These are phyloP conservation scores for Mycena chlorophos DNA, from an alignment of 768 basidiomycete genomes.

Conservation along the genomic window DNA sequence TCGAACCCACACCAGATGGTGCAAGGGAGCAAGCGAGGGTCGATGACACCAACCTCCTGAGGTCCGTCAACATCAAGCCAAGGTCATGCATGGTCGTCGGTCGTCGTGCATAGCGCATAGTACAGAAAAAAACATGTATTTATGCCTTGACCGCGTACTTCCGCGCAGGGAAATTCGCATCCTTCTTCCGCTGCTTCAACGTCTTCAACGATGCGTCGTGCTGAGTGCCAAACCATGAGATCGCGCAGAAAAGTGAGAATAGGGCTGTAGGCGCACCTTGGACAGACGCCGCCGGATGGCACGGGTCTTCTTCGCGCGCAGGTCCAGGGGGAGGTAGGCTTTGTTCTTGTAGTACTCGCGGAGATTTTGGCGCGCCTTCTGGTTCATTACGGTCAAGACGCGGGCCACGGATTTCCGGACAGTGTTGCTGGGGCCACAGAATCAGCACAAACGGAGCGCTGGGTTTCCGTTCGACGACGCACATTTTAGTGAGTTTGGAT, in stretches of 20 bases:
- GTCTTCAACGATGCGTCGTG: constrained; percentile 86
- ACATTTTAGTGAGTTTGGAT: constrained; percentile 98
- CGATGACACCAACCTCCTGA: neutral
- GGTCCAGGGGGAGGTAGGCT: constrained; percentile 95
- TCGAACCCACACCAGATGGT: neutral
- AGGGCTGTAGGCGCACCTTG: constrained; percentile 53
- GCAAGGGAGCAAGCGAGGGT: neutral
- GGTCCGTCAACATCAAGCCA: neutral
- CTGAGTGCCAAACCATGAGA: no score
- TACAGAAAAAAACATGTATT: constrained; percentile 11
- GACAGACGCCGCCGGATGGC: constrained; percentile 96
- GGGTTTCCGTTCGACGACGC: constrained; percentile 34
- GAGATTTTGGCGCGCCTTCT: constrained; percentile 94
- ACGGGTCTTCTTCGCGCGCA: constrained; percentile 96
- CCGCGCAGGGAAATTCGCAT: constrained; percentile 87
- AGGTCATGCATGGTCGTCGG: neutral
- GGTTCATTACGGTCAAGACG: constrained; percentile 97
- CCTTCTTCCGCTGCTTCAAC: constrained; percentile 91
- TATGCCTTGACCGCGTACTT: constrained; percentile 96
- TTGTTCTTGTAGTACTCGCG: constrained; percentile 98
- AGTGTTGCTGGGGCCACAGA: constrained; percentile 68
- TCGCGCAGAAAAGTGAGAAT: neutral
- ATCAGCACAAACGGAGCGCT: constrained; percentile 2
- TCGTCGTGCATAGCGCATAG: constrained; percentile 17
- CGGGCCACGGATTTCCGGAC: constrained; percentile 99